Base-by-base conservation (phyloP, 2,329 filamentous ascomycete genomes). In the Fusarium torulosum region DNA sequence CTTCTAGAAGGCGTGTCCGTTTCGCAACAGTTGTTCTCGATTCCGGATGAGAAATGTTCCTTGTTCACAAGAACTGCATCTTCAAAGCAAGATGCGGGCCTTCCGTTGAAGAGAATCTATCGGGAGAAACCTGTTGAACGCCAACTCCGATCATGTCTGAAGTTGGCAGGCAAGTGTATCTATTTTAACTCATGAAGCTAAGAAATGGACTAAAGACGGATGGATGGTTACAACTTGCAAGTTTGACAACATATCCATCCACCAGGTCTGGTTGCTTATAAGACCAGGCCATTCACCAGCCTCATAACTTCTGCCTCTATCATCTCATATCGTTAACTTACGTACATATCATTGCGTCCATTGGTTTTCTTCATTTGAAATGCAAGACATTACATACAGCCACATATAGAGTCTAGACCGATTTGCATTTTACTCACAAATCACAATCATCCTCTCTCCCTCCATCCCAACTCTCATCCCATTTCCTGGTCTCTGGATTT, bases 1-100 rank as follows among this genome's bases (percentile, higher is more conserved):
- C 37, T 56, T 69, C 57, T 60, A 63, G 66, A 67, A 67, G 62
- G 66, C 59, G 58, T 70, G 66, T 63, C 57, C 66, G 57, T 67
- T 67, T 29, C 7, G 43, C 21, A 33, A 40, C 41, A 41, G 40
- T 44, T 44, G n/a, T 23, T 23, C 21, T 56, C 41, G 47, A 38
- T 25, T 20, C n/a, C 37, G 33, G 53, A 23, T 59, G 60, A 69
- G 50, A 51, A 21, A 53, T 63, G 31, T 69, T 63, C 49, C 66
- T 40, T 41, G 3, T 38, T 47, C 23, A 38, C 20, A 27, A 21
- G 20, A 43, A 57, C 49, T 35, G 51, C 56, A 43, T 42, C 49
- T 47, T 45, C 54, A 14, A 38, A 31, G 13, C 33, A 31, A 50
- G 17, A 44, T 52, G 27, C 66, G 66, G 66, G 20, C 46, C 33